Percentiles rank a stretch among this genome's conserved stretches.
These are phyloP conservation scores for Ceratorhiza oryzae-sativae DNA, from an alignment of 1,284 basidiomycete genomes.

Conservation along the genomic window DNA sequence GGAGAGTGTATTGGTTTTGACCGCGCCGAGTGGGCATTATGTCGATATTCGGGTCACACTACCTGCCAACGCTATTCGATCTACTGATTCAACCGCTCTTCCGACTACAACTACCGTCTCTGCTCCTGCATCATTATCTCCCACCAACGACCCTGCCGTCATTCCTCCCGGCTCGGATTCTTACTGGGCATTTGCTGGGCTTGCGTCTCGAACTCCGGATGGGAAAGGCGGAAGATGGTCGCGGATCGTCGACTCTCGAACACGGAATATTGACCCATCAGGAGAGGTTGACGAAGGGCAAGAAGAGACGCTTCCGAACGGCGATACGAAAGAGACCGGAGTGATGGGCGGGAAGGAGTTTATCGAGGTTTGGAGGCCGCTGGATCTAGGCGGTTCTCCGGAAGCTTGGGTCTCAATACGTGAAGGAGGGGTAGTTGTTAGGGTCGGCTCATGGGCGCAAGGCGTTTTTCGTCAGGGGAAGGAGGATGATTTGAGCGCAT, in stretches of 20 bases:
- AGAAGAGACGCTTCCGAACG: conserved; percentile 23
- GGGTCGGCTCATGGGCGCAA: conserved; percentile 22
- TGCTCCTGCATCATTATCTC: not conserved
- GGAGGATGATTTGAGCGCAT: not conserved
- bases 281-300: conserved; percentile 24
- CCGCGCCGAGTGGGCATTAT: conserved; percentile 23
- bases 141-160: not conserved
- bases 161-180: not conserved
- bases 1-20: conserved; percentile 30
- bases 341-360: conserved; percentile 16
- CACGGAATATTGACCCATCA: not conserved
- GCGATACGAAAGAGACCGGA: conserved; percentile 29
- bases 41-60: conserved; percentile 32
- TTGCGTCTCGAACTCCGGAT: conserved; percentile 13
- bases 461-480: conserved; percentile 6
- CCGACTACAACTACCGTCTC: not conserved
- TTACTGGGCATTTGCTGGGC: conserved; percentile 23
- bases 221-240: conserved; percentile 33
- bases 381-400: conserved; percentile 3
- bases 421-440: conserved; percentile 15
- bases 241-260: conserved; percentile 19
- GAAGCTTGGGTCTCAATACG: conserved; percentile 7
- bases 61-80: not conserved
- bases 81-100: not conserved
- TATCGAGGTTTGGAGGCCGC: conserved; percentile 25